Evolutionary conservation across 1,139 yeast species (phyloP), one percentile per base, ranked within the genome.

Genomic region (Candida tropicalis): DNA sequence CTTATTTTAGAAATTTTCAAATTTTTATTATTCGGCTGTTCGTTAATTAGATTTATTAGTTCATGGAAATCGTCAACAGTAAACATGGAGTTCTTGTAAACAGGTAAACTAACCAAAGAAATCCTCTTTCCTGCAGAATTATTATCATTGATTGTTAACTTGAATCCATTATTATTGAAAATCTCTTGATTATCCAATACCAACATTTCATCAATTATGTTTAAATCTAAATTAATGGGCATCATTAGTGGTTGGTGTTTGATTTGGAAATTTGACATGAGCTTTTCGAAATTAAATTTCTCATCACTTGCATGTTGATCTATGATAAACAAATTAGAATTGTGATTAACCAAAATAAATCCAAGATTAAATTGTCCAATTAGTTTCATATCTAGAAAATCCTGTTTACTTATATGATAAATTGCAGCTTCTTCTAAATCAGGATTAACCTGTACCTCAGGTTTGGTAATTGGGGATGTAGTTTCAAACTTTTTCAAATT

Each of bases 281-380:
- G 66, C 41, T 70, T 71, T 60, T 95, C 99, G 68, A 88, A 93
- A 61, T 93, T 93, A 65, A 58, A 88, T 56, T 90, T 93, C 58
- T 93, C 99, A 64, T 93, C 99, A 50, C 96, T 87, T 0, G 99
- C 99, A 66, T 93, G 99, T 63, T 93, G 99, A 60, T 93, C 99
- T 39, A 93, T 77, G 35, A 93, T 91, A 55, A 93, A 90, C 34
- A 93, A 59, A 57, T 88, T 89, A 5, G 50, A 48, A 5, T 55
- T 53, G 24, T 63, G 53, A 1, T 81, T 77, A 4, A 87, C 95
- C 25, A 93, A 64, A 13, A 93, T 88, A 57, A 93, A 93, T 0
- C 99, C 99, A 22, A 87, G 65, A 58, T 93, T 93, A 66, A 93
- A 93, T 62, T 91, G 99, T 0, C 99, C 99, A 8, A 91, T 79